Percentiles rank a stretch among this genome's conserved stretches.
These are phyloP conservation scores for Solanum corneliomulleri DNA, from an alignment of 257 asterid genomes.

Conservation along the genomic window DNA sequence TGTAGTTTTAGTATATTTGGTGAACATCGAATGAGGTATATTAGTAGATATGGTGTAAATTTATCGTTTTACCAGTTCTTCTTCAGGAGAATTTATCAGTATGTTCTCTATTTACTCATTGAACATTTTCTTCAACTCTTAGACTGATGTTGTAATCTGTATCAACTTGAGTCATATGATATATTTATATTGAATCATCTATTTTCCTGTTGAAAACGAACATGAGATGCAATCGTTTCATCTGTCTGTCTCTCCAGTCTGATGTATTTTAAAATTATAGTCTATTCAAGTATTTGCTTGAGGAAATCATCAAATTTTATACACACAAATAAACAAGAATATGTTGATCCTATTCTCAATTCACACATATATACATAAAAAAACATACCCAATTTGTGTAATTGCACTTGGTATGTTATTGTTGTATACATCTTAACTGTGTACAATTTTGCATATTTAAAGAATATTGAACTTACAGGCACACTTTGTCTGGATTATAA, in stretches of 20 bases:
- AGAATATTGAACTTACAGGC: neutral
- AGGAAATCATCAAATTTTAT: neutral
- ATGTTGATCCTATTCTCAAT: neutral
- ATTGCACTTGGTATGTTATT: neutral
- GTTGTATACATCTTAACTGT: neutral
- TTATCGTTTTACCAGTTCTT: neutral
- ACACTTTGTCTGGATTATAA: neutral
- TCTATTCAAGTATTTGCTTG: neutral
- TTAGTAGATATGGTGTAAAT: neutral
- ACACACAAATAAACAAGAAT: neutral
- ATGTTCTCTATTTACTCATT: neutral
- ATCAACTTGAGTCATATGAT: neutral
- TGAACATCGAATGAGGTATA: neutral
- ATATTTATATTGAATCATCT: neutral
- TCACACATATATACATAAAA: neutral
- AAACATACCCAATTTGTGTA: neutral
- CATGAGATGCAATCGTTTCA: neutral
- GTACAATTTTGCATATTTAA: neutral
- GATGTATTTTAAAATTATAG: neutral
- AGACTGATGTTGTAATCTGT: neutral
- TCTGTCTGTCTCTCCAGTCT: neutral
- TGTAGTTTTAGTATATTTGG: neutral
- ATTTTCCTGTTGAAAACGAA: neutral
- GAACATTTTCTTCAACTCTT: neutral
- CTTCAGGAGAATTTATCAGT: neutral